Conservation (phyloP, 2,329 filamentous ascomycete species). For the Arthrobotrys musiformis region DNA sequence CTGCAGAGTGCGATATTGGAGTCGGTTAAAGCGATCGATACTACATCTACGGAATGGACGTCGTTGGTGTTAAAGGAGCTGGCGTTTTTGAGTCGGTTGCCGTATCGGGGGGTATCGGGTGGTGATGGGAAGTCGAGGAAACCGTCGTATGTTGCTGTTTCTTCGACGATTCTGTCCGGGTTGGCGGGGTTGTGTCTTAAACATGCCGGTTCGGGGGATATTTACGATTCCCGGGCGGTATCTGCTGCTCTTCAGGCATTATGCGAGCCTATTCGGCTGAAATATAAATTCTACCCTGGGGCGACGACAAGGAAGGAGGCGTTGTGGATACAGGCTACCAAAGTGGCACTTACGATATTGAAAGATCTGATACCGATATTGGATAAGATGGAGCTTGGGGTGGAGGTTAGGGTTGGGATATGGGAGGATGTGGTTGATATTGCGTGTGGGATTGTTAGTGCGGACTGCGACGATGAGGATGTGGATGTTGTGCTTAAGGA, state of each 20-base stretch:
- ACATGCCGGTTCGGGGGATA: slow-evolving; percentile 71
- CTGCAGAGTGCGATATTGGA: slow-evolving; percentile 77
- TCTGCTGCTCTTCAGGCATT: slow-evolving; percentile 74
- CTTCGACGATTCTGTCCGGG: slow-evolving; percentile 80
- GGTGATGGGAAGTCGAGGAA: slow-evolving; percentile 63
- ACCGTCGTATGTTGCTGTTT: slow-evolving; percentile 88
- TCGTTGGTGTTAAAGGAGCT: slow-evolving; percentile 76
- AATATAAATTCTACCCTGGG: slow-evolving; percentile 80
- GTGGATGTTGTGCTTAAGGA: slow-evolving; percentile 68
- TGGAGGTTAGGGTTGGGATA: slow-evolving; percentile 68
- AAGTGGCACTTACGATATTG: slow-evolving; percentile 75
- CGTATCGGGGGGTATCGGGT: slow-evolving; percentile 67
- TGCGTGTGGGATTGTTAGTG: slow-evolving; percentile 75
- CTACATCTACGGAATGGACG: slow-evolving; percentile 73
- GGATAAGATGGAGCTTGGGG: slow-evolving; percentile 64
- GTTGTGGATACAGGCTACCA: slow-evolving; percentile 84
- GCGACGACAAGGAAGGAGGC: slow-evolving; percentile 65
- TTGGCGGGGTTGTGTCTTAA: slow-evolving; percentile 71
- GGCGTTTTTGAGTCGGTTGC: slow-evolving; percentile 76
- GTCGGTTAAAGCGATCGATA: slow-evolving; percentile 74
- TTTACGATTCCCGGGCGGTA: slow-evolving; percentile 77
- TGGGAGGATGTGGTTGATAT: slow-evolving; percentile 77
- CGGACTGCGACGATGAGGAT: slow-evolving; percentile 69
- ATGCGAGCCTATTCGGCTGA: slow-evolving; percentile 76
- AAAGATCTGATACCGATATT: slow-evolving; percentile 73